Evolutionary conservation across 768 basidiomycete species (phyloP), one percentile per base, ranked within the genome.

Genomic region (Tricholomella constricta): DNA sequence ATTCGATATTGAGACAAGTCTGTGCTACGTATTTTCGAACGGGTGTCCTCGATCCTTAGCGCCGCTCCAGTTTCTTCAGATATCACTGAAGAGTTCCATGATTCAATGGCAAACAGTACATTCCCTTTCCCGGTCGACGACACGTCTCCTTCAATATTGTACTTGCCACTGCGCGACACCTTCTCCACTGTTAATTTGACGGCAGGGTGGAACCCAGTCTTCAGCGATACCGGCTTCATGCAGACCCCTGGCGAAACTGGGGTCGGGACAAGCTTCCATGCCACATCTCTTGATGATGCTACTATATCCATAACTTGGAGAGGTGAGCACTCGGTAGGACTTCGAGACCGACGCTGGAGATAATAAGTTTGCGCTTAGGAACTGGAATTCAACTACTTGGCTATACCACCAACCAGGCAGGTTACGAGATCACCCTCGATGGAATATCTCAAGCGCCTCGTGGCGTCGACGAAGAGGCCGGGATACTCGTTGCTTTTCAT

Each of bases 151-250:
- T 62, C 74, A 41, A 71, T 90, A 58, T 56, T 61, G 23, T 91
- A 89, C 72, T 74, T 66, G 53, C 88, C 89, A 20, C 79, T 83
- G 54, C 62, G 72, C 37, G 85, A 88, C 66, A 79, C 78, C 10
- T 70, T 82, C 51, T 71, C 78, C 35, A 65, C 76, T 45, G 68
- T 80, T 1, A 73, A 83, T 59, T 60, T 82, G 36, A 61, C 67
- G 17, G 75, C 72, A 23, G 88, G 88, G 62, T 92, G 90, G 90
- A 83, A 83, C 63, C 80, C 87, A 15, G 80, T 76, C 69, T 89
- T 79, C 67, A 67, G 72, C 2, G 44, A 37, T 36, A 79, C 83
- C 11, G 84, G 82, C 7, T 84, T 79, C 48, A 72, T 77, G 0
- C 50, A 57, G 27, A 52, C 67, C 11, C 62, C 38, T 20, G 81